These are phyloP conservation scores for Talaromyces ruber DNA, from an alignment of 495 filamentous ascomycete genomes.

Conservation along the genomic window DNA sequence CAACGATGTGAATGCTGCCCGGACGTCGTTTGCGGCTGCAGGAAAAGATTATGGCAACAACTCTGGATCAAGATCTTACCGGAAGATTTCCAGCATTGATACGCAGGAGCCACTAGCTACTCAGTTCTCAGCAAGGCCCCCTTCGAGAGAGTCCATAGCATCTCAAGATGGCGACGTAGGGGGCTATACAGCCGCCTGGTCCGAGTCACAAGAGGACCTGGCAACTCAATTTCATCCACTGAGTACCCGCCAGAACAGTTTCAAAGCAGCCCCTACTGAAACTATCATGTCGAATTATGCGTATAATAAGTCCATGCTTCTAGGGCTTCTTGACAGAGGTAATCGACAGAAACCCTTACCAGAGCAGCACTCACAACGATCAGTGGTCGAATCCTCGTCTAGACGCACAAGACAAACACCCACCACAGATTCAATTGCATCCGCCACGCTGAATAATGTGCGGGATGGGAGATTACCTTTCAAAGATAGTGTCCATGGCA, in stretches of 20 bases:
- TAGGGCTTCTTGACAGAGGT: background rate
- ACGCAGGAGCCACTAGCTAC: background rate
- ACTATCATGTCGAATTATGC: background rate
- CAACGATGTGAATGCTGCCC: background rate
- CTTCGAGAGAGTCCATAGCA: background rate
- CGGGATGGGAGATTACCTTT: background rate
- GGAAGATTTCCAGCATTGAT: background rate
- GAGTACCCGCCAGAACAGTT: background rate
- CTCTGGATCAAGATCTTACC: background rate
- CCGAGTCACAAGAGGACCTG: background rate
- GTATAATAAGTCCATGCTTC: background rate
- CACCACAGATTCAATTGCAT: background rate
- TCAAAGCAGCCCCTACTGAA: background rate
- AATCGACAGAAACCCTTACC: background rate
- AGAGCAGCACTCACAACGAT: background rate
- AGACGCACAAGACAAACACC: background rate
- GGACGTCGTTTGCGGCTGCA: background rate
- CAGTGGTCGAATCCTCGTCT: background rate
- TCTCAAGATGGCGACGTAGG: background rate
- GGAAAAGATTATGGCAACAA: background rate
- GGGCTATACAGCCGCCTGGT: background rate
- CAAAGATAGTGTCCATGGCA: background rate
- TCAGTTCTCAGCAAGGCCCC: background rate
- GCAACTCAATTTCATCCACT: background rate
- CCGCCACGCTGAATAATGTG: background rate